A percentile compares a stretch with the other conserved stretches of the same genome.
Conservation (phyloP, 176 grass and related monocot species). For the Secale cereale region DNA sequence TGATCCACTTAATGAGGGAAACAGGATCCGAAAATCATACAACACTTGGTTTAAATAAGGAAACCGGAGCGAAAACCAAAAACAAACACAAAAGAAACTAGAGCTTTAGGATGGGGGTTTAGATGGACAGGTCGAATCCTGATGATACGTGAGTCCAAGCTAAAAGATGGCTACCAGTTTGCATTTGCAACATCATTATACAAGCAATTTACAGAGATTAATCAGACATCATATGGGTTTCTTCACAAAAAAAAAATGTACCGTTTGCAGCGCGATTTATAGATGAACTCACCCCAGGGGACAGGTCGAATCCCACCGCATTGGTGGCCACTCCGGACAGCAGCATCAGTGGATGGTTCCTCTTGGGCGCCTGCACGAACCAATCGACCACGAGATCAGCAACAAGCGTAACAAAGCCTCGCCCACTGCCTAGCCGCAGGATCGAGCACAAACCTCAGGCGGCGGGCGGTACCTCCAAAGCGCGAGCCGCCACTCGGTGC, state of each 20-base stretch:
- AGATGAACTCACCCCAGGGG: conserved; percentile 67
- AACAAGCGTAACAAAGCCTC: neutral
- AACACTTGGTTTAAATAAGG: too few species aligned
- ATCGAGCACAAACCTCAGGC: conserved; percentile 56
- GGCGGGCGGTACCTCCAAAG: conserved; percentile 85
- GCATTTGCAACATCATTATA: neutral
- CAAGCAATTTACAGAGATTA: neutral
- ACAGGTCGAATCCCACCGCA: conserved; percentile 93
- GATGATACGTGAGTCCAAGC: neutral
- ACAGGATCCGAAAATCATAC: too few species aligned
- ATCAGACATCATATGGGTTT: neutral
- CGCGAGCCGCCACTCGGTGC: conserved; percentile 91
- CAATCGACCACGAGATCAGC: neutral
- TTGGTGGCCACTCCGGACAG: conserved; percentile 92
- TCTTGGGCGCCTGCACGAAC: conserved; percentile 68
- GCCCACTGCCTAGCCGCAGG: neutral
- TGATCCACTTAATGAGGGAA: too few species aligned
- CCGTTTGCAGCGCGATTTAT: neutral
- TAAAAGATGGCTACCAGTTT: neutral
- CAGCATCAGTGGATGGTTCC: conserved; percentile 96
- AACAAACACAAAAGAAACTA: too few species aligned
- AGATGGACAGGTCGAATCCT: too few species aligned
- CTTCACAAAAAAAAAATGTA: neutral
- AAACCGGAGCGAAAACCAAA: too few species aligned
- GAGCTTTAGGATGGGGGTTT: too few species aligned